These are phyloP conservation scores for Aspergillus ostianus DNA, from an alignment of 495 filamentous ascomycete species.

Conservation along the genomic window DNA sequence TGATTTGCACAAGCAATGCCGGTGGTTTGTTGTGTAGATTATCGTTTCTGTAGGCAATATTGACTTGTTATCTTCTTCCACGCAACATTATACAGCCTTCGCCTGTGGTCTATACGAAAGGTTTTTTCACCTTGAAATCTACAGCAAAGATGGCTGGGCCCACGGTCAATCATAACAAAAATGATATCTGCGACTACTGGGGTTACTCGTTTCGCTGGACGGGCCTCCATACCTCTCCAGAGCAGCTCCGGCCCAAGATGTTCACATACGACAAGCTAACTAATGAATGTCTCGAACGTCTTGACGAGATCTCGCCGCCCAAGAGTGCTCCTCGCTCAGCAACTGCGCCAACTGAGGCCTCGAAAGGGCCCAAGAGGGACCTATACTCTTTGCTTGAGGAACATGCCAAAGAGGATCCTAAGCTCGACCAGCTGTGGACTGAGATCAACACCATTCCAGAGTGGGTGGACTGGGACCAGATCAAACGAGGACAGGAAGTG, in stretches of 20 bases:
- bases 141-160: not conserved
- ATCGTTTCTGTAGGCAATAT: not conserved
- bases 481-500: constrained; percentile 58
- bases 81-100: too few species aligned
- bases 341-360: constrained; percentile 20
- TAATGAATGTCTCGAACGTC: constrained; percentile 59
- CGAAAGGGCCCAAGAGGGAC: constrained; percentile 49
- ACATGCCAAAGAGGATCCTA: constrained; percentile 55
- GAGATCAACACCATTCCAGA: constrained; percentile 67
- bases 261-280: constrained; percentile 67
- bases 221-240: constrained; percentile 57
- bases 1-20: not conserved
- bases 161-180: constrained; percentile 1
- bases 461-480: constrained; percentile 84
- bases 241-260: constrained; percentile 59
- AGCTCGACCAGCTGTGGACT: constrained; percentile 60
- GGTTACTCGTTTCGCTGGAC: constrained; percentile 72
- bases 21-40: not conserved
- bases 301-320: constrained; percentile 53
- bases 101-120: too few species aligned
- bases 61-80: not conserved
- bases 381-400: constrained; percentile 60
- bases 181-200: constrained; percentile 48
- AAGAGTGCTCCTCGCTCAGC: constrained; percentile 16
- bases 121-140: not conserved